Conservation (phyloP, 2,329 filamentous ascomycete species). For the Aureobasidium sp. region DNA sequence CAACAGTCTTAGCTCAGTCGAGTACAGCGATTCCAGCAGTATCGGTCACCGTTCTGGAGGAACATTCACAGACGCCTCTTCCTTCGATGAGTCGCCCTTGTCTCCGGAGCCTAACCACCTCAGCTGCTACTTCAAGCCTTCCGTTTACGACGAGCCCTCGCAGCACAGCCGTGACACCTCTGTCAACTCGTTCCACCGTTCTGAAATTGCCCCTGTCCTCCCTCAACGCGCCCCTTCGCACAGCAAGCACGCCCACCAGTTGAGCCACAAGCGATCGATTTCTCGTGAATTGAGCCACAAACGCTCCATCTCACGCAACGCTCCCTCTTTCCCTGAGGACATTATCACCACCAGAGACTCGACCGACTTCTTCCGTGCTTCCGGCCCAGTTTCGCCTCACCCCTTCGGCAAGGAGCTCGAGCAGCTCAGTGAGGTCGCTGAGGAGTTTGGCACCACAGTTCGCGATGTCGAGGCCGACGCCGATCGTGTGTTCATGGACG, state of each 20-base stretch:
- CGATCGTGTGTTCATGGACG: slow-evolving; percentile 63
- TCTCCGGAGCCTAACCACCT: slow-evolving; percentile 49
- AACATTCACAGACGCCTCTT: slow-evolving; percentile 61
- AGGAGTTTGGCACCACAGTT: slow-evolving; percentile 64
- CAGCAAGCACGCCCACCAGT: slow-evolving; percentile 74
- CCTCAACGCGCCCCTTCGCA: slow-evolving; percentile 77
- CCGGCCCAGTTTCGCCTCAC: slow-evolving; percentile 44
- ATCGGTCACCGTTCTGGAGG: slow-evolving; percentile 52
- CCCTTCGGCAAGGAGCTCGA: slow-evolving; percentile 87
- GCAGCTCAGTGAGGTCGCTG: slow-evolving; percentile 85
- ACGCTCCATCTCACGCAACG: slow-evolving; percentile 48
- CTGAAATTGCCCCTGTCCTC: slow-evolving; percentile 56
- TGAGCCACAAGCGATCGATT: slow-evolving; percentile 62
- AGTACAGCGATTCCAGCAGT: slow-evolving; percentile 62
- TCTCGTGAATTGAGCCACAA: slow-evolving; percentile 55
- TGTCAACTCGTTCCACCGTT: slow-evolving; percentile 21
- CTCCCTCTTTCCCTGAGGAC: slow-evolving; percentile 23
- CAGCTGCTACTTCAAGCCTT: slow-evolving; percentile 51
- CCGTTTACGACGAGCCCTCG: slow-evolving; percentile 27
- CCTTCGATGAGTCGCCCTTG: slow-evolving; percentile 37
- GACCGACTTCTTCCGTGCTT: slow-evolving; percentile 42
- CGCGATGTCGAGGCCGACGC: slow-evolving; percentile 61
- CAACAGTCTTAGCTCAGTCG: slow-evolving; percentile 51
- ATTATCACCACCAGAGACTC: slow-evolving; percentile 3
- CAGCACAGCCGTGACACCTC: slow-evolving; percentile 13